These are phyloP conservation scores for Lepidium africanum DNA, from an alignment of 345 rosid genomes.

Conservation along the genomic window DNA sequence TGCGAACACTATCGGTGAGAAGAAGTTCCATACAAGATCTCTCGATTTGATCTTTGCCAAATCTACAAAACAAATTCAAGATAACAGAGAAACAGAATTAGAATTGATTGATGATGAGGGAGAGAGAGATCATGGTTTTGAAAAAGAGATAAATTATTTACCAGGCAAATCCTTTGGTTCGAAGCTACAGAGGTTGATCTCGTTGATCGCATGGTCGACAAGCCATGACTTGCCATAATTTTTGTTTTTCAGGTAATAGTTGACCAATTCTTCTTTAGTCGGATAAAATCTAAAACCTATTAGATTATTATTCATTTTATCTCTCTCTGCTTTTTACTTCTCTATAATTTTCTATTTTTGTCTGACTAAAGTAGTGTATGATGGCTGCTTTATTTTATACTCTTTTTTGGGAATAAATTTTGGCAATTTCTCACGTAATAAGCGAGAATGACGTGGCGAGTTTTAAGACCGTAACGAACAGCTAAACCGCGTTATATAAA, in stretches of 20 bases:
- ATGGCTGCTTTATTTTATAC: too few relatives aligned
- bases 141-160: conserved; percentile 19
- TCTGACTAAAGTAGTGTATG: too few relatives aligned
- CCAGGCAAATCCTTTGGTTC: too few relatives aligned
- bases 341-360: too few relatives aligned
- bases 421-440: too few relatives aligned
- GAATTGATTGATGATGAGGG: background rate
- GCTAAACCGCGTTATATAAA: too few relatives aligned
- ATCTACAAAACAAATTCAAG: background rate
- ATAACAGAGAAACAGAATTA: background rate
- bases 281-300: background rate
- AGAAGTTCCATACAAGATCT: conserved; percentile 16
- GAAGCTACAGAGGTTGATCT: conserved; percentile 2
- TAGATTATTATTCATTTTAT: too few relatives aligned
- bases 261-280: conserved; percentile 12
- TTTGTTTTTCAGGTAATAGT: conserved; percentile 18
- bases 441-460: too few relatives aligned
- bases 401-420: too few relatives aligned
- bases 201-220: background rate
- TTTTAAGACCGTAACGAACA: too few relatives aligned
- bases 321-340: too few relatives aligned
- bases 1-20: background rate
- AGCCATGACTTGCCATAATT: conserved; percentile 1
- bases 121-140: conserved; percentile 15
- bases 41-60: background rate